Conservation (phyloP, 345 rosid species). For the Gossypium thurberi region DNA sequence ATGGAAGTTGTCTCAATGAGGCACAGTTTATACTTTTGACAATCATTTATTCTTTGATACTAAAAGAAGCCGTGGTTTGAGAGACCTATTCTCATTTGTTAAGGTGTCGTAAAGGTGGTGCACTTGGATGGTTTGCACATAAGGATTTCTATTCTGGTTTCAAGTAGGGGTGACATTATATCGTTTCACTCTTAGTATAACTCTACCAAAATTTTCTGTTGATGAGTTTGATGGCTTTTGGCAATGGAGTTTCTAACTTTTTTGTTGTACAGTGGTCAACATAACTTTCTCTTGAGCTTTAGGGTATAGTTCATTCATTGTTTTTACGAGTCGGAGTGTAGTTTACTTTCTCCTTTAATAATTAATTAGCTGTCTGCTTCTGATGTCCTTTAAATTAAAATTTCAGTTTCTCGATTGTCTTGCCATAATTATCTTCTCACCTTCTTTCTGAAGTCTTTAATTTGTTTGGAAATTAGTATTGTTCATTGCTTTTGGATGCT, state of each 20-base stretch:
- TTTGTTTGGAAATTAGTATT: neutral
- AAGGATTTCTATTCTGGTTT: neutral
- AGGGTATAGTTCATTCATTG: neutral
- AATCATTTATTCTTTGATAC: constrained; percentile 7
- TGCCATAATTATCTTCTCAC: neutral
- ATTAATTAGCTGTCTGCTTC: neutral
- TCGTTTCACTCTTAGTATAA: neutral
- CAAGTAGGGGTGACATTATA: neutral
- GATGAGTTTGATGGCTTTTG: neutral
- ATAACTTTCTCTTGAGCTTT: neutral
- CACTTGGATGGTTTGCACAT: neutral
- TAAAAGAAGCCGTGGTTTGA: constrained; percentile 4
- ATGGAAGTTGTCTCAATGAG: constrained; percentile 12
- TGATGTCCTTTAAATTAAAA: neutral
- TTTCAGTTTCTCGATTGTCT: neutral
- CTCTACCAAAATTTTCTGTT: neutral
- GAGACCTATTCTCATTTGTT: neutral
- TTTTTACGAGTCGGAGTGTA: neutral
- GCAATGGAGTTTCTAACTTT: neutral
- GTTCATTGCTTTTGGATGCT: constrained; percentile 3
- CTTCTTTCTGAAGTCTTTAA: neutral
- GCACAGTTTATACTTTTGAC: neutral
- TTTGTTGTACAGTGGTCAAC: neutral
- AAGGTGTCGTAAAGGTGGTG: constrained; percentile 2
- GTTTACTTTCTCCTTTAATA: neutral